These are phyloP conservation scores for Lenwebbia sp. DNA, from an alignment of 345 rosid species.

Conservation along the genomic window DNA sequence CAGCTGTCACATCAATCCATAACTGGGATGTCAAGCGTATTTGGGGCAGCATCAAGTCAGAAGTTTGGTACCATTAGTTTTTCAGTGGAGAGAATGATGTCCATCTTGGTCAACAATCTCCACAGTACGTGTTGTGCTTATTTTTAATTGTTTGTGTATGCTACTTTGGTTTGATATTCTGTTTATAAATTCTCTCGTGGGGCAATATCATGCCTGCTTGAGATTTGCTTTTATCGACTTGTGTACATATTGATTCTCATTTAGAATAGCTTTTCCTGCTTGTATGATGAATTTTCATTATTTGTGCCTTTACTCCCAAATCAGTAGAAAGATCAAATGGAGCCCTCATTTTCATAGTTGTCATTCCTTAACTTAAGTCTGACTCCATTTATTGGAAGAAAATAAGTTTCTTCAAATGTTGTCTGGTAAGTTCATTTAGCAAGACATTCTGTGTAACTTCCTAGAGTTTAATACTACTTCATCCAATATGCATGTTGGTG, in stretches of 20 bases:
- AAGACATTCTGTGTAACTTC: neutral
- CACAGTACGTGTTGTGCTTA: slow-evolving; percentile 53
- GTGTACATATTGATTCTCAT: neutral
- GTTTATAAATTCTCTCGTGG: neutral
- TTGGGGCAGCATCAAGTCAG: slow-evolving; percentile 65
- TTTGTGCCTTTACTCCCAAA: neutral
- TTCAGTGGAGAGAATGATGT: slow-evolving; percentile 92
- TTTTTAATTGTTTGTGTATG: neutral
- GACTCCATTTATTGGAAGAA: neutral
- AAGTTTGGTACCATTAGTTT: slow-evolving; percentile 75
- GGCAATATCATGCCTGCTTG: neutral
- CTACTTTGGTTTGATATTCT: neutral
- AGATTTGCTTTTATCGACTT: neutral
- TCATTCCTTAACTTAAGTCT: neutral
- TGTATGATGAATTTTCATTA: neutral
- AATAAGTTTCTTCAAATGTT: neutral
- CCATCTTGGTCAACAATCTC: slow-evolving; percentile 86
- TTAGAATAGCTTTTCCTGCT: neutral
- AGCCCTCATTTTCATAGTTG: neutral
- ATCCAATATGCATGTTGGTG: neutral
- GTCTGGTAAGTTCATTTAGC: neutral
- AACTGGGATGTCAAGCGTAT: slow-evolving; percentile 53
- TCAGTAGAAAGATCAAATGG: neutral
- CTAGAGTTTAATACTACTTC: neutral
- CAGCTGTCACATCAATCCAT: slow-evolving; percentile 84